These are phyloP conservation scores for Xylaria sp. DNA, from an alignment of 2,329 filamentous ascomycete genomes.

Conservation along the genomic window DNA sequence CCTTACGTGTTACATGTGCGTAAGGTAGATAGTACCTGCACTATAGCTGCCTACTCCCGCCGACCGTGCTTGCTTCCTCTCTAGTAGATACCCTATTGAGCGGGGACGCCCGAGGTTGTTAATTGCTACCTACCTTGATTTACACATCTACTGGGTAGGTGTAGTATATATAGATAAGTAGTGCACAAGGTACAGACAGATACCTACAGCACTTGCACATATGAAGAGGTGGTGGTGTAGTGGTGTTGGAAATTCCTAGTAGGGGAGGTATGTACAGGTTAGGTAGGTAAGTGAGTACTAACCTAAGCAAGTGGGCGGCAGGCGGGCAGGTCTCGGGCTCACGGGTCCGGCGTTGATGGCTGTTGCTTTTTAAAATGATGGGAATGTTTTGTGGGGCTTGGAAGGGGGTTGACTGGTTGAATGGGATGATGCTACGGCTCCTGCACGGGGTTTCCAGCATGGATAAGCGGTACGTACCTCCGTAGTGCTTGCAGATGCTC, in stretches of 20 bases:
- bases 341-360: constrained; percentile 32
- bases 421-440: constrained; percentile 23
- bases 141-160: neutral
- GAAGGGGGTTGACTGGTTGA: constrained; percentile 9
- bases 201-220: neutral
- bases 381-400: constrained; percentile 25
- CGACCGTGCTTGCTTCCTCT: neutral
- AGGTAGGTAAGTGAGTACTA: neutral
- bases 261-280: neutral
- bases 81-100: too few species aligned
- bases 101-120: too few species aligned
- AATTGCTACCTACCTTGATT: neutral
- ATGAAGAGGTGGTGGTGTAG: neutral
- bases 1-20: neutral
- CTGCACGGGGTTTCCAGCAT: constrained; percentile 15
- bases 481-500: constrained; percentile 23
- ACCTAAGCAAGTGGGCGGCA: constrained; percentile 16
- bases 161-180: too few species aligned
- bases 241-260: neutral
- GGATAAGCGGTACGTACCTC: constrained; percentile 31
- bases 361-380: constrained; percentile 33
- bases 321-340: constrained; percentile 35
- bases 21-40: too few species aligned
- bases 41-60: too few species aligned
- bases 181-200: too few species aligned